Conservation (phyloP, 2,329 filamentous ascomycete species). For the Cordyceps cicadae region DNA sequence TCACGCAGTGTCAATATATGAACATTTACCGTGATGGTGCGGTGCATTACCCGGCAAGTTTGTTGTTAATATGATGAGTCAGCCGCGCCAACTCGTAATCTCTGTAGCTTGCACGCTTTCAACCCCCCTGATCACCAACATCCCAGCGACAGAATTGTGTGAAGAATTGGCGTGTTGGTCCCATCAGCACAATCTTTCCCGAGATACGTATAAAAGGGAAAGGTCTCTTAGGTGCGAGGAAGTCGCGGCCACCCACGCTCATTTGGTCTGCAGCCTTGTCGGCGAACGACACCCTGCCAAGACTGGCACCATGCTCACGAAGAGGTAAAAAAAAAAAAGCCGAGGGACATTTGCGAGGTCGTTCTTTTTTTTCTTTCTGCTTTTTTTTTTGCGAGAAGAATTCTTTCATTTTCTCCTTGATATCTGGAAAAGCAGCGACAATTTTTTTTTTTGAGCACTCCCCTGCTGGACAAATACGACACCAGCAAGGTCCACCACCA, state of each 20-base stretch:
- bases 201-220: neutral
- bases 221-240: neutral
- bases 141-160: neutral
- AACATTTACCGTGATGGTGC: neutral
- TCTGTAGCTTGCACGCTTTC: neutral
- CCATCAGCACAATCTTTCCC: neutral
- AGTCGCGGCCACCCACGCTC: neutral
- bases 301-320: neutral
- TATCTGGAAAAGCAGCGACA: neutral
- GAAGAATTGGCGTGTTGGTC: neutral
- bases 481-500: neutral
- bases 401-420: neutral
- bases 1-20: too few species aligned
- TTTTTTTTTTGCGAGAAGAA: neutral
- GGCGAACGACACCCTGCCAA: neutral
- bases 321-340: neutral
- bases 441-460: neutral
- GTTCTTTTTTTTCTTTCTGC: neutral
- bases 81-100: neutral
- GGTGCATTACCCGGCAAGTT: neutral
- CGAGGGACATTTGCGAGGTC: neutral
- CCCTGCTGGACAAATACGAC: neutral
- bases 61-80: constrained; percentile 1
- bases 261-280: neutral
- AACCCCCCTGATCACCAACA: neutral